Conservation (phyloP, 306 rosid genomes). For the Potentilla sterilis region DNA sequence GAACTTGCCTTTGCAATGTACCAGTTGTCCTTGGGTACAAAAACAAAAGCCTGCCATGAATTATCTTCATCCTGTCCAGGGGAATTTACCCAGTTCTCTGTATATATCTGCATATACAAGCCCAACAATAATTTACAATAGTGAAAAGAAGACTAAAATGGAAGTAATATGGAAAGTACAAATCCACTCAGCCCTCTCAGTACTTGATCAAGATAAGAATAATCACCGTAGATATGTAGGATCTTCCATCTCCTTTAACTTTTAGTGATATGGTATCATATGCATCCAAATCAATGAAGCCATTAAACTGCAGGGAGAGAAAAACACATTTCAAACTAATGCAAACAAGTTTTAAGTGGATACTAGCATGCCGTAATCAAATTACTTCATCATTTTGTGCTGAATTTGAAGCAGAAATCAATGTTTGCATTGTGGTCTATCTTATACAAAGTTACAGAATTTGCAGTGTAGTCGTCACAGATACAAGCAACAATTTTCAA, state of each 20-base stretch:
- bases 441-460: neutral
- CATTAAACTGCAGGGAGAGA: conserved; percentile 61
- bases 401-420: neutral
- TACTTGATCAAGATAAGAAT: neutral
- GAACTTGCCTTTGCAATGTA: conserved; percentile 63
- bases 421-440: neutral
- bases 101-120: conserved; percentile 62
- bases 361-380: neutral
- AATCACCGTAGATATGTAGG: conserved; percentile 91
- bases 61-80: conserved; percentile 87
- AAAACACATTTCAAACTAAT: conserved; percentile 3
- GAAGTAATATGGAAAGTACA: neutral
- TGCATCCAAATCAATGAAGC: conserved; percentile 80
- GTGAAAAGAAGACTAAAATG: neutral
- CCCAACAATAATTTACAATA: neutral
- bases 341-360: neutral
- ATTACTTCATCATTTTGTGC: neutral
- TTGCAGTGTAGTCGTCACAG: neutral
- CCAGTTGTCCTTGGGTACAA: conserved; percentile 79
- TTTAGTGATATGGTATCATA: conserved; percentile 84
- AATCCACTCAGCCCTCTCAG: neutral
- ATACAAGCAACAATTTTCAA: neutral
- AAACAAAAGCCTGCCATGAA: conserved; percentile 80
- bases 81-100: conserved; percentile 93
- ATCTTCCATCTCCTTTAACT: conserved; percentile 85